A percentile compares a stretch with the other conserved stretches of the same genome.
phyloP scores from a whole-genome alignment of 2,329 filamentous ascomycete species.

The Sarocladium oryzae region DNA sequence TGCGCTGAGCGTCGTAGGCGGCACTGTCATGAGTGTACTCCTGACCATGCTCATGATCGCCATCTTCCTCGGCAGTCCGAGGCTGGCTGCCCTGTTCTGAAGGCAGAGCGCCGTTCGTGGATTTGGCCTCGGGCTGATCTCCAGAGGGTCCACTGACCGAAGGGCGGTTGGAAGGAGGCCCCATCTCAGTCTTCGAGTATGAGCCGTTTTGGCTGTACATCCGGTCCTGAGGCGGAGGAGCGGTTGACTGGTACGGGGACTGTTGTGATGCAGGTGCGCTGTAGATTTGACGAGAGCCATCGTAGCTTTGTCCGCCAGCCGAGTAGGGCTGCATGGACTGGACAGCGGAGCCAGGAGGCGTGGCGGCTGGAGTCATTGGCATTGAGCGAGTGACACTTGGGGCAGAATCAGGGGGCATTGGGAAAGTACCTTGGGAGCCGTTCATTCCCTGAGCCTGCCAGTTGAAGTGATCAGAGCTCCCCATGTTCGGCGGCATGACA shows the following conservation, averaged over 20 bases:
- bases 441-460: slow-evolving; percentile 63
- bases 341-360: slow-evolving; percentile 71
- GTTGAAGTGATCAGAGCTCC: slow-evolving; percentile 70
- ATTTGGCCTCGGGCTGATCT: slow-evolving; percentile 58
- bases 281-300: slow-evolving; percentile 73
- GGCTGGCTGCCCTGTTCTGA: slow-evolving; percentile 40
- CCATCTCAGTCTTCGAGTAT: slow-evolving; percentile 85
- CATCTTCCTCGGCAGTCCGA: slow-evolving; percentile 57
- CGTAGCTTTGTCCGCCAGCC: slow-evolving; percentile 62
- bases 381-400: slow-evolving; percentile 69
- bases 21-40: slow-evolving; percentile 85
- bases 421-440: slow-evolving; percentile 56
- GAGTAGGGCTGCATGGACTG: slow-evolving; percentile 77
- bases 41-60: slow-evolving; percentile 67
- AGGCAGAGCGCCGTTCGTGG: slow-evolving; percentile 61
- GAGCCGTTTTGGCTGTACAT: slow-evolving; percentile 62
- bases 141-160: slow-evolving; percentile 49
- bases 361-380: slow-evolving; percentile 85
- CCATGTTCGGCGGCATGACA: slow-evolving; percentile 68
- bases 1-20: slow-evolving; percentile 65
- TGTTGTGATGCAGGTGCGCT: slow-evolving; percentile 63
- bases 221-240: slow-evolving; percentile 45
- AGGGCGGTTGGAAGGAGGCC: slow-evolving; percentile 63
- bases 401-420: slow-evolving; percentile 71
- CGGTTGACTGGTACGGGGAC: slow-evolving; percentile 59